phyloP scores from a whole-genome alignment of 768 basidiomycete genomes.

The Amanita inopinata region DNA sequence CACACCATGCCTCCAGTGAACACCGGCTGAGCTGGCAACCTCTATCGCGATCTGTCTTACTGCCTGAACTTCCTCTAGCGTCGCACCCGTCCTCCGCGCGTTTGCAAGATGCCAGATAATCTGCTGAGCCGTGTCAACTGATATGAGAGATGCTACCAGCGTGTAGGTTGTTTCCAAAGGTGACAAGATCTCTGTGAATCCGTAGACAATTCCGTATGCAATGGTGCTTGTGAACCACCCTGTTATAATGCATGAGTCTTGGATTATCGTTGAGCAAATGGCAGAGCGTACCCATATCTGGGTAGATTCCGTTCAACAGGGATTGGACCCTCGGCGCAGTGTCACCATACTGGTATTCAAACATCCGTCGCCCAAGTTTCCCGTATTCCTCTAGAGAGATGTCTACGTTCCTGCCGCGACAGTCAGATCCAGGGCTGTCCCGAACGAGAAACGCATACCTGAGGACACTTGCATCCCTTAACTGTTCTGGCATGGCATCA shows the following conservation, averaged over 20 bases:
- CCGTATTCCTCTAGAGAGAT: conserved; percentile 34
- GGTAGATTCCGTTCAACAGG: conserved; percentile 42
- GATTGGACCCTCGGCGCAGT: conserved; percentile 37
- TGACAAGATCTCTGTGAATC: conserved; percentile 35
- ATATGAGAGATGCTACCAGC: conserved; percentile 52
- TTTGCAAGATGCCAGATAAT: conserved; percentile 57
- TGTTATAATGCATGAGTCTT: conserved; percentile 15
- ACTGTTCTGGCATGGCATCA: conserved; percentile 39
- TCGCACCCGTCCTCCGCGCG: conserved; percentile 46
- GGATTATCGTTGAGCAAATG: not conserved
- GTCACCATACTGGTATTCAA: conserved; percentile 44
- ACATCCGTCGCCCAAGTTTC: conserved; percentile 32
- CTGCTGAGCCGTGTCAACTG: conserved; percentile 52
- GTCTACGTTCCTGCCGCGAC: conserved; percentile 27
- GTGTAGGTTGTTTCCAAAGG: conserved; percentile 49
- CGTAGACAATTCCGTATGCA: conserved; percentile 50
- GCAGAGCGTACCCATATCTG: conserved; percentile 48
- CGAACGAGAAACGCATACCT: conserved; percentile 25
- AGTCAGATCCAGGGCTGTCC: not conserved
- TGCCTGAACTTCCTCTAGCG: conserved; percentile 38
- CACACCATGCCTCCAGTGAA: conserved; percentile 43
- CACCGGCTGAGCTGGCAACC: conserved; percentile 35
- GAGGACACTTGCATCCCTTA: conserved; percentile 35
- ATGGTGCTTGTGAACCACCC: conserved; percentile 45
- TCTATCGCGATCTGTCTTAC: conserved; percentile 47